These are phyloP conservation scores for Boechera stricta DNA, from an alignment of 345 rosid species.

Conservation along the genomic window DNA sequence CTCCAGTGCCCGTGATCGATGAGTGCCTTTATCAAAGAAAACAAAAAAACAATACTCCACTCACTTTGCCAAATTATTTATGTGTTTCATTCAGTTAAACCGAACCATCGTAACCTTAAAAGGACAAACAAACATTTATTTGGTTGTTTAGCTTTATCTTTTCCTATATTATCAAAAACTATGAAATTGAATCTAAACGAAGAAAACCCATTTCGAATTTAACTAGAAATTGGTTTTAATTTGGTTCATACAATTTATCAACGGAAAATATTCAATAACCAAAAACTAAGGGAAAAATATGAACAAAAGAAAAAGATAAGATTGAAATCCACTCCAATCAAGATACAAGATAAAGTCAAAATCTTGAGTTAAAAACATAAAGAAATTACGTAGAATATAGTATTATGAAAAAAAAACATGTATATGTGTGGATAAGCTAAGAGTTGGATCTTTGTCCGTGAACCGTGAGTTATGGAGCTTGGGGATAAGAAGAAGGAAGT, in stretches of 20 bases:
- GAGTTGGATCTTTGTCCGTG: slow-evolving; percentile 24
- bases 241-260: not conserved
- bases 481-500: slow-evolving; percentile 25
- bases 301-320: slow-evolving; percentile 1
- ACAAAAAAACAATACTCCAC: too few species aligned
- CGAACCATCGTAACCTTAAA: not conserved
- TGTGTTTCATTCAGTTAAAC: not conserved
- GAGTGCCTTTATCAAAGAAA: too few species aligned
- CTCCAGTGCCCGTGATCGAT: too few species aligned
- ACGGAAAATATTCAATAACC: not conserved
- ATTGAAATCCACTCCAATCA: slow-evolving; percentile 26
- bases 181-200: not conserved
- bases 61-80: slow-evolving; percentile 8
- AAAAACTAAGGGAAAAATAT: not conserved
- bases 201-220: not conserved
- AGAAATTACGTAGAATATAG: not conserved
- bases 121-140: not conserved
- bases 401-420: not conserved
- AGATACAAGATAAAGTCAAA: slow-evolving; percentile 27
- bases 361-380: slow-evolving; percentile 16
- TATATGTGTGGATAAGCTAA: slow-evolving; percentile 33
- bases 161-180: not conserved
- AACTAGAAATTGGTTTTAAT: not conserved
- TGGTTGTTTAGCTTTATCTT: not conserved
- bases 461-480: slow-evolving; percentile 24